Conservation (phyloP, 163 green algal species). For the Coccomyxa subellipsoidea region DNA sequence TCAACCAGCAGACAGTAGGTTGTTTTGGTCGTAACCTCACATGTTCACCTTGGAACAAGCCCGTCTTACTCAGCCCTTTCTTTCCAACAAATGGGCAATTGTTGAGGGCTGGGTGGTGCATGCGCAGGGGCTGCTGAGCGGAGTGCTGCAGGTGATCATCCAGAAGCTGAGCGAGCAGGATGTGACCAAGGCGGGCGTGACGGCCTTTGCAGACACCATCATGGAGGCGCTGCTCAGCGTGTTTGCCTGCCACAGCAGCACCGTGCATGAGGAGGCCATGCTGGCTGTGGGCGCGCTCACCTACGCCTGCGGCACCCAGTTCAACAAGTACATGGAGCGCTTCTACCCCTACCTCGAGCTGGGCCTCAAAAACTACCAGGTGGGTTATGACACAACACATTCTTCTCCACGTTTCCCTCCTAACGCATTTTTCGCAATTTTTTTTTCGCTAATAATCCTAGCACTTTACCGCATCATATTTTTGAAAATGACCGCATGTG, state of each 20-base stretch:
- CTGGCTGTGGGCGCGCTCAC: constrained; percentile 90
- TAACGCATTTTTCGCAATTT: no score
- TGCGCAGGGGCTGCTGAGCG: constrained; percentile 50
- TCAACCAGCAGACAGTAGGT: no score
- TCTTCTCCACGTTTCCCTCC: no score
- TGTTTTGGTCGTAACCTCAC: no score
- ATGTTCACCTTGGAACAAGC: no score
- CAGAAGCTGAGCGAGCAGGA: constrained; percentile 79
- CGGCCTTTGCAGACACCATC: constrained; percentile 72
- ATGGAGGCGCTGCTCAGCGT: constrained; percentile 24
- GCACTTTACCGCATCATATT: no score
- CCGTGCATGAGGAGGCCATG: constrained; percentile 95
- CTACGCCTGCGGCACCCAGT: constrained; percentile 70
- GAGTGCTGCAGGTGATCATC: constrained; percentile 75
- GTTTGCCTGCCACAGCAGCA: constrained; percentile 41
- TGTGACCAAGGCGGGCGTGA: constrained; percentile 55
- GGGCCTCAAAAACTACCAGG: constrained; percentile 84
- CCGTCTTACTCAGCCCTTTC: no score
- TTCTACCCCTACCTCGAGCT: constrained; percentile 84
- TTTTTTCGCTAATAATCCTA: no score
- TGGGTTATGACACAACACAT: no score
- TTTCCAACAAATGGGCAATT: no score
- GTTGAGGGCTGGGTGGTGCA: no score
- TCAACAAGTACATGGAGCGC: constrained; percentile 81
- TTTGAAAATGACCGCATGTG: no score